Percentiles rank a stretch among this genome's conserved stretches.
These are phyloP conservation scores for Quercus cerris DNA, from an alignment of 306 rosid species.

Conservation along the genomic window DNA sequence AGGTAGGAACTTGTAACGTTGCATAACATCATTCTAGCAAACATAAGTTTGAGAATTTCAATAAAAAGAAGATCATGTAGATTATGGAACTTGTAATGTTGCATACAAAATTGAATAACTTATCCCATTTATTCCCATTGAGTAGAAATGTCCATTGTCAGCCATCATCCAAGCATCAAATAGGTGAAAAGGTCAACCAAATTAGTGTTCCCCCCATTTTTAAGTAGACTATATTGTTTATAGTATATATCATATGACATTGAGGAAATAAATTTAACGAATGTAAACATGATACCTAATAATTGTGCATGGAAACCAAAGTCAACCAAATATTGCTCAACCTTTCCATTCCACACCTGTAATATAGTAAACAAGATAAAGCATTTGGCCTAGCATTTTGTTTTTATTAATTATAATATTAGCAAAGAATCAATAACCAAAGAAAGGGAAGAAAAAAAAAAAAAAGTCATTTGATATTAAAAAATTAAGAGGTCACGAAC, in stretches of 20 bases:
- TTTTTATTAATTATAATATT: neutral
- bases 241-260: neutral
- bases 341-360: conserved; percentile 95
- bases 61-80: too few relatives aligned
- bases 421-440: neutral
- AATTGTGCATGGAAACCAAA: conserved; percentile 89
- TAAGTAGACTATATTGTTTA: neutral
- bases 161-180: neutral
- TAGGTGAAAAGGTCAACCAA: neutral
- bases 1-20: too few relatives aligned
- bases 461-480: neutral
- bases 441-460: neutral
- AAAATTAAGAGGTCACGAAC: too few relatives aligned
- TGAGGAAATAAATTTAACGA: neutral
- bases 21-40: too few relatives aligned
- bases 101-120: too few relatives aligned
- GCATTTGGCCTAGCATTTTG: too few relatives aligned
- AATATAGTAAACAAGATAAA: too few relatives aligned
- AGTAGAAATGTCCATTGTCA: neutral
- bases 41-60: too few relatives aligned
- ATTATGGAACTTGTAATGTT: too few relatives aligned
- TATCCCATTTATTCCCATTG: too few relatives aligned
- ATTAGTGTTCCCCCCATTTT: too few relatives aligned
- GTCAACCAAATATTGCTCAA: conserved; percentile 85
- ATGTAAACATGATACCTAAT: conserved; percentile 50